Base-by-base conservation (phyloP, 2,329 filamentous ascomycete species). In the Ceratocystiopsis minuta region DNA sequence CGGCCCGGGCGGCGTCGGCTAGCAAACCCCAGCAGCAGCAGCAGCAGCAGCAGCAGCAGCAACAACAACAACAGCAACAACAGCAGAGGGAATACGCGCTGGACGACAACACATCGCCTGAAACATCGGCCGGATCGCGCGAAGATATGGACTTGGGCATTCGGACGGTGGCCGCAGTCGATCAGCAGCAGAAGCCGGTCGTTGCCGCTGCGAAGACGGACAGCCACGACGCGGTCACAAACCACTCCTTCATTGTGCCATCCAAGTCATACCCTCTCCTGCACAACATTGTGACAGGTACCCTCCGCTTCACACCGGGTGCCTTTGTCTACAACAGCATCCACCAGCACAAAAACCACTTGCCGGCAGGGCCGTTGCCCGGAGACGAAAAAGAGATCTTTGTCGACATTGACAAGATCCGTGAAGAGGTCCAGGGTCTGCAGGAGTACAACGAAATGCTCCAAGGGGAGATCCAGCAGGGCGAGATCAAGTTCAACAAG, bases 321-420 rank as follows among this genome's bases (percentile, higher is more conserved):
- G 39, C 44, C 3, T 47, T 49, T 24, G 39, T 43, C 4, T 47
- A 49, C 31, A 44, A 42, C 15, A 37, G 16, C 3, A 38, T 40
- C 3, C 34, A 37, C 0, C 45, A 45, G 43, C 41, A 34, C 13
- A 40, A 42, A 32, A 38, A 45, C 34, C 39, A 43, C 38, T 42
- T 49, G 35, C 47, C 46, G 16, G 32, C 48, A 0, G 49, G 43
- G 2, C 42, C 31, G 1, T 3, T 49, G 3, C 47, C 50, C 0
- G 43, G 46, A 1, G 49, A 52, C 41, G 50, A 51, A 36, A 45
- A 44, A 37, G 44, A 50, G 39, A 51, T 51, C 15, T 49, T 51
- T 43, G 48, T 61, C 53, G 47, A 59, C 54, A 45, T 60, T 51
- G 43, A 60, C 46, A 43, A 58, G 49, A 40, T 56, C 52, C 41